These are phyloP conservation scores for Mrakia gelida DNA, from an alignment of 768 basidiomycete genomes.

Conservation along the genomic window DNA sequence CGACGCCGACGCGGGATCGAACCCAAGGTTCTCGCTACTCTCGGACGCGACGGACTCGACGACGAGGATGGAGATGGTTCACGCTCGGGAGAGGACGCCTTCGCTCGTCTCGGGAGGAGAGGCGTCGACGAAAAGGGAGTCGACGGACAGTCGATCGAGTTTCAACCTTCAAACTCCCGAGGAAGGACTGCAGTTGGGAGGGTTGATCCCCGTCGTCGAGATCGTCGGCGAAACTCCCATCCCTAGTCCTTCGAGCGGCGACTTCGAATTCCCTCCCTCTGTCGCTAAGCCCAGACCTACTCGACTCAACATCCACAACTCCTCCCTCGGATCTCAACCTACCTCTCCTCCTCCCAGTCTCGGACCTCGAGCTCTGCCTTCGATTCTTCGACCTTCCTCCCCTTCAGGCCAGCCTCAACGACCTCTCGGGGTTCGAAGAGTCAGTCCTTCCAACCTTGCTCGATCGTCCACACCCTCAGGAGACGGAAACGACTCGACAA, in stretches of 20 bases:
- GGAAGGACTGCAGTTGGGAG: neutral
- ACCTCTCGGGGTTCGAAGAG: constrained; percentile 10
- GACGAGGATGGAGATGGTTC: neutral
- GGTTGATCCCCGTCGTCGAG: constrained; percentile 14
- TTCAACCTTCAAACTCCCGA: neutral
- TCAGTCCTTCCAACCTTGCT: neutral
- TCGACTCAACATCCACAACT: neutral
- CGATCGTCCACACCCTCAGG: neutral
- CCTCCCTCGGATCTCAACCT: neutral
- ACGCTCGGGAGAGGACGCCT: constrained; percentile 24
- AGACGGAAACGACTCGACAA: neutral
- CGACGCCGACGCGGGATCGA: constrained; percentile 1
- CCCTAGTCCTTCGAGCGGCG: neutral
- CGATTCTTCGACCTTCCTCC: constrained; percentile 23
- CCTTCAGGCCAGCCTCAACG: neutral
- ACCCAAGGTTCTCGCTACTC: neutral
- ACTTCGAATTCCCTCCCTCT: neutral
- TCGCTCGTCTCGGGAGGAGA: constrained; percentile 14
- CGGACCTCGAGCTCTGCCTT: constrained; percentile 20
- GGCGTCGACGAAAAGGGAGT: neutral
- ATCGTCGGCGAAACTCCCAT: neutral
- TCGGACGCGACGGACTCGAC: neutral
- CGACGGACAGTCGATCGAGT: constrained; percentile 24
- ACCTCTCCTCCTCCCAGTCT: neutral
- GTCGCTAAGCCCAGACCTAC: neutral